Evolutionary conservation across 495 filamentous ascomycete genomes (phyloP), one percentile per base, ranked within the genome.

Genomic region (Cercophora sp.): DNA sequence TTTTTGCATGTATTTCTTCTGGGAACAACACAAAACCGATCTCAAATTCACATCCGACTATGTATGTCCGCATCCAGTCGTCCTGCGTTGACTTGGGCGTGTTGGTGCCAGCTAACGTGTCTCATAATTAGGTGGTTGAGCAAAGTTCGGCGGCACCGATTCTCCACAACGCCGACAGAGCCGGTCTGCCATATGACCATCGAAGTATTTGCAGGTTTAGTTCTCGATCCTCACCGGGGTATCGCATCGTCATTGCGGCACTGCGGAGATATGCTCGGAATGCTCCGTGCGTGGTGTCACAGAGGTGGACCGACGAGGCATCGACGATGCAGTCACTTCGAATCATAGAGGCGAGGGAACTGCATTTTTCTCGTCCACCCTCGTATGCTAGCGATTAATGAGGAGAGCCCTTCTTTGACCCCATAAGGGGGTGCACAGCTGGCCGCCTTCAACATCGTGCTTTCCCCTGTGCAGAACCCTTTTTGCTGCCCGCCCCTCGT

Each of bases 21-120:
- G 43, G 43, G 43, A 47, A 32, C 43, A 47, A n/a, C 24, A 47
- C 43, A 47, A 47, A 47, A 47, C 43, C 16, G 43, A 47, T 29
- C 26, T 47, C 15, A 29, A 19, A 20, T 19, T 27, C 13, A 47
- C 19, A 27, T 47, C 31, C 16, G 43, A 47, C 43, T 47, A 47
- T 20, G 43, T 47, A 32, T 10, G 43, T 20, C n/a, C n/a, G n/a
- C n/a, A n/a, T n/a, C n/a, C n/a, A n/a, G n/a, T n/a, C n/a, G n/a
- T n/a, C n/a, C n/a, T n/a, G n/a, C n/a, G n/a, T n/a, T n/a, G n/a
- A n/a, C n/a, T n/a, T n/a, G n/a, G n/a, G n/a, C n/a, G n/a, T n/a
- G n/a, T n/a, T n/a, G n/a, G n/a, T n/a, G n/a, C n/a, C n/a, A n/a
- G n/a, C n/a, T n/a, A n/a, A n/a, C n/a, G n/a, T n/a, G n/a, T n/a